Percentiles rank a stretch among this genome's conserved stretches.
Conservation (phyloP, 1,139 yeast species). For the Yamadazyma trypodendri region DNA sequence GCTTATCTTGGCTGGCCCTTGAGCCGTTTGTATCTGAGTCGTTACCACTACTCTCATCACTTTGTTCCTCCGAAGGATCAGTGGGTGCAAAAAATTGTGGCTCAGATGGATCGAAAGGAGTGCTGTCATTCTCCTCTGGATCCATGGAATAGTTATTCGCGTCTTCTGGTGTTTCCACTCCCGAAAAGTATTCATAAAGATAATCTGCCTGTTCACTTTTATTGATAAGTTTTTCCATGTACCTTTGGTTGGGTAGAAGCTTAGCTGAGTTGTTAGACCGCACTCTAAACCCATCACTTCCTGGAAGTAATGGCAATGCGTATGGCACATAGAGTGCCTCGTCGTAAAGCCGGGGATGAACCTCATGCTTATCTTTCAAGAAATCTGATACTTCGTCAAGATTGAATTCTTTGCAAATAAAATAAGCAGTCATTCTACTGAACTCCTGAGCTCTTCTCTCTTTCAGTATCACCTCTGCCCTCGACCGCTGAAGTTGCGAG, state of each 20-base stretch:
- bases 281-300: conserved; percentile 80
- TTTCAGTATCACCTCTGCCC: conserved; percentile 70
- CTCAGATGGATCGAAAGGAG: conserved; percentile 48
- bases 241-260: conserved; percentile 57
- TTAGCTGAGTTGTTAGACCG: conserved; percentile 75
- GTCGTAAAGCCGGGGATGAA: conserved; percentile 82
- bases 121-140: conserved; percentile 43
- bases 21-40: conserved; percentile 9
- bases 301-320: conserved; percentile 82
- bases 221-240: conserved; percentile 75
- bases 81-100: conserved; percentile 53
- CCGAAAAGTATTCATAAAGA: conserved; percentile 86
- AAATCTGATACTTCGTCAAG: conserved; percentile 63
- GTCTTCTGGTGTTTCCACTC: conserved; percentile 69
- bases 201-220: conserved; percentile 84
- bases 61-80: conserved; percentile 10
- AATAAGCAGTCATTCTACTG: conserved; percentile 87
- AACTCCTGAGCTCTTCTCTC: conserved; percentile 67
- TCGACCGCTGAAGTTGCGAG: conserved; percentile 48
- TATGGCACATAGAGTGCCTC: conserved; percentile 92
- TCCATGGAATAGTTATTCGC: conserved; percentile 57
- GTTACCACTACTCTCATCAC: conserved; percentile 9
- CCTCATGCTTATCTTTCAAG: conserved; percentile 68
- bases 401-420: conserved; percentile 80
- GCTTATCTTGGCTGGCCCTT: conserved; percentile 1